Evolutionary conservation across 495 filamentous ascomycete genomes (phyloP).

Genomic region (Clavariopsis aquatica): DNA sequence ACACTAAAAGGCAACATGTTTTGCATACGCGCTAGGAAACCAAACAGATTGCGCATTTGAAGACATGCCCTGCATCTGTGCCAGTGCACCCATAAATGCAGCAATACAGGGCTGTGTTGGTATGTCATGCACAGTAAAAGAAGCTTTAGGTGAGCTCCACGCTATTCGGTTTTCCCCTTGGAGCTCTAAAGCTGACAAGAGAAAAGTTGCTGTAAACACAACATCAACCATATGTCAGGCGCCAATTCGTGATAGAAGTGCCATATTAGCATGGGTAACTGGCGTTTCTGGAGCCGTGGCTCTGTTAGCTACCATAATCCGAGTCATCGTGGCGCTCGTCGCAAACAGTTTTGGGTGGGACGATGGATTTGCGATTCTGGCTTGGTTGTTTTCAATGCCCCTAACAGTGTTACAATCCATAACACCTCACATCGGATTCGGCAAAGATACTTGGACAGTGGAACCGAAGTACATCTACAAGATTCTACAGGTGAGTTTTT

Average conservation of each 20-base stretch:
- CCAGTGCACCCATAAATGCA: neutral
- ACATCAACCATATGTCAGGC: conserved; percentile 6
- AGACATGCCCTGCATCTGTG: conserved; percentile 5
- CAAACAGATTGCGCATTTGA: conserved; percentile 3
- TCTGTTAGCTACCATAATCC: conserved; percentile 8
- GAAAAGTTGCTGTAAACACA: conserved; percentile 14
- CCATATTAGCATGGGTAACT: neutral
- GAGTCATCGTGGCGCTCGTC: neutral
- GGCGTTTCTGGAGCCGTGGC: conserved; percentile 6
- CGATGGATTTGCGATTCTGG: neutral
- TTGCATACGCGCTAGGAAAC: neutral
- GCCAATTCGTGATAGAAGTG: conserved; percentile 21
- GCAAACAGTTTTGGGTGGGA: neutral
- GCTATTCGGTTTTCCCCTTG: neutral
- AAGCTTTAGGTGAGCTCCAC: conserved; percentile 12
- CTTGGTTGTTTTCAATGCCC: neutral
- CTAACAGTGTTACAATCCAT: neutral
- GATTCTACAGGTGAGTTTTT: neutral
- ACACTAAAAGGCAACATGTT: neutral
- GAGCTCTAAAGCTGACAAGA: neutral
- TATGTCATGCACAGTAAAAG: conserved; percentile 16
- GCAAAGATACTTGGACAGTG: conserved; percentile 23
- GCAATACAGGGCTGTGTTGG: conserved; percentile 11
- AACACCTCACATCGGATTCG: conserved; percentile 6
- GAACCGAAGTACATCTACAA: conserved; percentile 14